Conservation (phyloP, 2,329 filamentous ascomycete species). For the Botrytis sinoallii region DNA sequence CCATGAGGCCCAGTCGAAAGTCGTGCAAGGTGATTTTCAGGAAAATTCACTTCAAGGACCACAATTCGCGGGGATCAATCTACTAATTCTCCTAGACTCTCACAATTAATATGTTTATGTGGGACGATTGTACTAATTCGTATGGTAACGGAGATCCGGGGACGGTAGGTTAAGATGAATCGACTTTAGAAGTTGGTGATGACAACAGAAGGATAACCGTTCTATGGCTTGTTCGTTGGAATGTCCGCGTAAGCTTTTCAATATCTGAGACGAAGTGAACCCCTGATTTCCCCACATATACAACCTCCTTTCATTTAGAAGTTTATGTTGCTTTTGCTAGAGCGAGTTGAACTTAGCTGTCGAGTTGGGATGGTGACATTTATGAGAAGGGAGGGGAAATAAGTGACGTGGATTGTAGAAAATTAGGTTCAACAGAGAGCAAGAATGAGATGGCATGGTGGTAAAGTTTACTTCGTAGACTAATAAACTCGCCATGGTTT, state of each 20-base stretch:
- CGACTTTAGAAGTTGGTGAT: neutral
- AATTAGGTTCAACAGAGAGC: neutral
- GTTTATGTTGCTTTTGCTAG: neutral
- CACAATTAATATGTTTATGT: neutral
- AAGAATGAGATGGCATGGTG: neutral
- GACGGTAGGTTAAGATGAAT: neutral
- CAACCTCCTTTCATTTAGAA: slow-evolving; percentile 3
- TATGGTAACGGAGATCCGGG: neutral
- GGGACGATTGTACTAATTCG: neutral
- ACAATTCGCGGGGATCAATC: neutral
- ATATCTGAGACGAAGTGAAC: neutral
- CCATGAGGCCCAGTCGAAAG: neutral
- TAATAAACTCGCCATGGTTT: neutral
- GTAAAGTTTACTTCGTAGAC: neutral
- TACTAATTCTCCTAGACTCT: neutral
- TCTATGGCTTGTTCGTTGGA: neutral
- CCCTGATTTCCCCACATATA: neutral
- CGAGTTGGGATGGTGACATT: neutral
- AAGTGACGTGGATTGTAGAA: neutral
- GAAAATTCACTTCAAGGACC: neutral
- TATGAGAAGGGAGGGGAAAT: neutral
- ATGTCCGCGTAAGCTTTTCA: slow-evolving; percentile 7
- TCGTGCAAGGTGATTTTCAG: neutral
- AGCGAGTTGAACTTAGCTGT: neutral
- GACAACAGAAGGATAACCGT: neutral